Conservation (phyloP, 164 flowering plant genomes). For the Tetracentron sinense region DNA sequence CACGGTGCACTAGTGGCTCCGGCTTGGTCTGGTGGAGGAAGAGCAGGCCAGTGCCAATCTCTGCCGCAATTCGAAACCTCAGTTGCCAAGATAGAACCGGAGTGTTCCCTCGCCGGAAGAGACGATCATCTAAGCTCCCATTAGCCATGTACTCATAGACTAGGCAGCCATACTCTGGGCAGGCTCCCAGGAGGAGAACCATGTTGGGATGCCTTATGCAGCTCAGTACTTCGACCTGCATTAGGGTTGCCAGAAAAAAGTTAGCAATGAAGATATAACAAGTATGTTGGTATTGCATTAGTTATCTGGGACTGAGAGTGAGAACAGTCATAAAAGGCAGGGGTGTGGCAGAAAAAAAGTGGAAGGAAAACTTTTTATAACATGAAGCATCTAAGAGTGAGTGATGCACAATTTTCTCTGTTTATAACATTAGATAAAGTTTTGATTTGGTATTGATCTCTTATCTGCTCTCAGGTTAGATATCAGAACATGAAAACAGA, state of each 20-base stretch:
- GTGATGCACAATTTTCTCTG: no score
- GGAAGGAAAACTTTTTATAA: no score
- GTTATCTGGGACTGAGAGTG: not conserved
- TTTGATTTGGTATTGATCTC: no score
- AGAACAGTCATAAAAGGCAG: not conserved
- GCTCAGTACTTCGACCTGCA: conserved; percentile 70
- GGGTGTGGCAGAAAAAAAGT: not conserved
- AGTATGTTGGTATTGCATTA: not conserved
- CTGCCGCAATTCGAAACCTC: conserved; percentile 62
- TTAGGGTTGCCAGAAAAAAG: not conserved
- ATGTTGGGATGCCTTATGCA: conserved; percentile 80
- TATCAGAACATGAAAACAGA: no score
- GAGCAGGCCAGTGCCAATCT: conserved; percentile 61
- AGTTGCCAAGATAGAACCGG: conserved; percentile 59
- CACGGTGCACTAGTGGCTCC: conserved; percentile 70
- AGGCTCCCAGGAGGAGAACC: conserved; percentile 83
- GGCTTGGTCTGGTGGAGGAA: conserved; percentile 79
- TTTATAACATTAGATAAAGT: no score
- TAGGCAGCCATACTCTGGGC: conserved; percentile 72
- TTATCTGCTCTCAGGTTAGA: no score
- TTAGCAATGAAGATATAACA: not conserved
- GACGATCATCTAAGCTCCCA: conserved; percentile 72
- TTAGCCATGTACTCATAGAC: conserved; percentile 76
- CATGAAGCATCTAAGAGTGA: not conserved
- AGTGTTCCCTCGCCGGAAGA: conserved; percentile 45